Base-by-base conservation (phyloP, 352 stramenopile genomes). In the Phytopythium boreale region DNA sequence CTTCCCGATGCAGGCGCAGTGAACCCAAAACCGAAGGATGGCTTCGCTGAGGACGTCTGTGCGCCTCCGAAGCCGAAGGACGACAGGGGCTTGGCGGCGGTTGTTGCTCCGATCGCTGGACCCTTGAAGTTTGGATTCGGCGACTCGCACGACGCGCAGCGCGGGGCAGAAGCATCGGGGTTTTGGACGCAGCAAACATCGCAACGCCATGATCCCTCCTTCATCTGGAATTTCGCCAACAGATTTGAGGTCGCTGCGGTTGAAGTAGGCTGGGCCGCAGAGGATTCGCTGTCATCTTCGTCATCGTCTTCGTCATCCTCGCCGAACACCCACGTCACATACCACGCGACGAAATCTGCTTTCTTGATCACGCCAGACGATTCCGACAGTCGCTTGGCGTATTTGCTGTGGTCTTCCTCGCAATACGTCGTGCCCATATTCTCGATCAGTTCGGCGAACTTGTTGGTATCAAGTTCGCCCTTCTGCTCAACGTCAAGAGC, bases 301-400 rank as follows among this genome's bases (percentile, higher is more conserved):
- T 72, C 62, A 19, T 74, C 53, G 6, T 58, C 51, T 8, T 39
- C 27, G 0, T 59, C 53, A 7, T 47, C 53, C 31, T 67, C 62
- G 14, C 68, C 72, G 50, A 87, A 80, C 20, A 87, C 52, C 77
- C 77, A 87, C 46, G 71, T 53, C 26, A 84, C n/a, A 62, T 87
- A 87, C 77, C 77, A 87, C 9, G 58, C 61, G n/a, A 77, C 57
- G 53, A 87, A 87, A 19, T 75, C 70, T 6, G 66, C 60, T 37
- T 77, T 68, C 29, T 72, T 63, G 14, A 87, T 67, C 51, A 66
- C 70, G 0, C 65, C 65, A 24, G 61, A 36, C 47, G 53, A 20
- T 37, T 60, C 27, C 61, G 44, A 19, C 61, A 63, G 12, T 27
- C 34, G 36, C 53, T 39, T 24, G 62, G 56, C 34, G 37, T 67